A percentile compares a stretch with the other conserved stretches of the same genome.
Conservation (phyloP, 192 early-diverging fungal species). For the Piromyces finnis region DNA sequence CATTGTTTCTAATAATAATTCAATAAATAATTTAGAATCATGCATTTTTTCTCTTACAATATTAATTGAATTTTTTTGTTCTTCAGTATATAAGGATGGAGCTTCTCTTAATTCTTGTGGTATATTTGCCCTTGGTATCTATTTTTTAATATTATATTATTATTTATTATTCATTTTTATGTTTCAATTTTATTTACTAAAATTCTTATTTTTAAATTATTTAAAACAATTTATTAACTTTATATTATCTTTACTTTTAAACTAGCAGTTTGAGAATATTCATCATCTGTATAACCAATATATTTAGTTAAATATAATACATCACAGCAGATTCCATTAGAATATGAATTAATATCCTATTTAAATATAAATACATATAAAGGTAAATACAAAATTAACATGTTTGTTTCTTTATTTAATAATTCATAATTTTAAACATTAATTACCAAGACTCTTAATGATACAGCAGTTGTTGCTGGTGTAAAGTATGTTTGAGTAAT, state of each 20-base stretch:
- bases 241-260: not conserved
- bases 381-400: too few species aligned
- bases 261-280: not conserved
- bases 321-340: not conserved
- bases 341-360: not conserved
- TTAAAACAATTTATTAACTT: too few species aligned
- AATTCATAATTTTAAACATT: too few species aligned
- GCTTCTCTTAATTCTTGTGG: not conserved
- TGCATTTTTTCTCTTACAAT: not conserved
- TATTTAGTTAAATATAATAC: not conserved
- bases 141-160: not conserved
- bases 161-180: too few species aligned
- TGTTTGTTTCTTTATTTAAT: too few species aligned
- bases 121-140: not conserved
- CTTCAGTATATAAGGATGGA: not conserved
- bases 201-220: too few species aligned
- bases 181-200: too few species aligned
- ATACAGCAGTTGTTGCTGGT: not conserved
- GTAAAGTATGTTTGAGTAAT: not conserved
- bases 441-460: not conserved
- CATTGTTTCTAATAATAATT: not conserved
- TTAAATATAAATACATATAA: not conserved
- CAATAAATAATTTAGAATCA: not conserved
- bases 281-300: not conserved
- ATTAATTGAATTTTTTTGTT: not conserved